Base-by-base conservation (phyloP, 2,329 filamentous ascomycete species). In the Ophiostoma sp. region DNA sequence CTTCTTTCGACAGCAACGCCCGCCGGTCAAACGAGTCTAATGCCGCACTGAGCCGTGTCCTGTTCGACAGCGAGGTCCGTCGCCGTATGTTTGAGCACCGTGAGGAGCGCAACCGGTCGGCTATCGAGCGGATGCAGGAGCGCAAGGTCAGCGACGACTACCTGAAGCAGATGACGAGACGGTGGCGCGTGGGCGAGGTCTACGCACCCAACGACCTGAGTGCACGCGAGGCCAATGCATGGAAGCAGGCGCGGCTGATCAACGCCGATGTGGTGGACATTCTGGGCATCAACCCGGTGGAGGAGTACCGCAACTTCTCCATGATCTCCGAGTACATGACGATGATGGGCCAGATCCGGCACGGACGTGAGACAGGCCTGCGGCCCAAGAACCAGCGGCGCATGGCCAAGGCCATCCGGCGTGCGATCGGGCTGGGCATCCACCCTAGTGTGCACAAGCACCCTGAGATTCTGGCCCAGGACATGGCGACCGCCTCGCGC, bases 301-400 rank as follows among this genome's bases (percentile, higher is more conserved):
- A 91, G 72, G 87, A 95, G 79, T 99, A 98, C 80, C 92, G 93
- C 84, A 99, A 99, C 80, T 96, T 96, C 77, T 87, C 91, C 49
- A 86, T 99, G 70, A 90, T 98, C 79, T 90, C 90, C 44, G 93
- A 97, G 77, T 97, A 90, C 77, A 90, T 95, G 75, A 92, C 91
- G 0, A 80, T 88, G 11, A 91, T 92, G 80, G 95, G 94, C 66
- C 87, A 93, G 70, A 97, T 99, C 77, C 90, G 87, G 79, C 87
- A 90, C 76, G 83, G 85, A n/a, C 83, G 78, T 5, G 82, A 88
- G 38, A 98, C 93, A 0, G 92, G 92, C 14, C 82, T 99, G 70
- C 85, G 92, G 69, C 90, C 91, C 2, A 89, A 91, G 72, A 98
- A 98, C 82, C 95, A 99, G 82, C 85, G 95, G 73, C 93, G 90